These are phyloP conservation scores for Artomyces pyxidatus DNA, from an alignment of 768 basidiomycete genomes.

Conservation along the genomic window DNA sequence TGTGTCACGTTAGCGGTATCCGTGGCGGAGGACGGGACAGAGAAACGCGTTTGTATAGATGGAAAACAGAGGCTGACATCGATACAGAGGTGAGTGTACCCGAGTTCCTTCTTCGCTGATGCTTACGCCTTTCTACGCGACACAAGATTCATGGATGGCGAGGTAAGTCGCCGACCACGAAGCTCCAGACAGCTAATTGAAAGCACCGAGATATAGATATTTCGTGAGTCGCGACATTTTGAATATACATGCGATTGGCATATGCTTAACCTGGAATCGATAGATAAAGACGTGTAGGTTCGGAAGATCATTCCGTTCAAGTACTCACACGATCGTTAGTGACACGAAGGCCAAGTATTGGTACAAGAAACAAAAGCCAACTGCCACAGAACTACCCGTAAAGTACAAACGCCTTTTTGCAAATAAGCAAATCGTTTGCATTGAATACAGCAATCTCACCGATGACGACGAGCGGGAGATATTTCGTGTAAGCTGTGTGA, in stretches of 20 bases:
- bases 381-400: conserved; percentile 25
- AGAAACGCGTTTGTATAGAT: conserved; percentile 51
- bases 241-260: neutral
- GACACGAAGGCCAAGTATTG: conserved; percentile 25
- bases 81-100: conserved; percentile 38
- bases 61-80: conserved; percentile 71
- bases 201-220: conserved; percentile 25
- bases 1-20: conserved; percentile 28
- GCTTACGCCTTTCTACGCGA: neutral
- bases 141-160: conserved; percentile 45
- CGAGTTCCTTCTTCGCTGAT: neutral
- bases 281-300: conserved; percentile 36
- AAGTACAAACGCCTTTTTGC: conserved; percentile 30
- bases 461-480: conserved; percentile 25
- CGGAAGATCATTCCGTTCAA: too few relatives aligned
- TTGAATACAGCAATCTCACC: conserved; percentile 33
- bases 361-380: conserved; percentile 21
- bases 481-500: conserved; percentile 20
- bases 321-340: neutral
- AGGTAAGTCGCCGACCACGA: conserved; percentile 31
- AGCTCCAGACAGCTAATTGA: neutral
- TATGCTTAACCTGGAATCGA: conserved; percentile 2
- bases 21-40: conserved; percentile 31
- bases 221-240: conserved; percentile 28
- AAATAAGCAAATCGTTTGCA: conserved; percentile 40